Percentiles rank a stretch among this genome's conserved stretches.
Evolutionary conservation across 257 asterid genomes (phyloP).

Genomic region (Schizonepeta tenuifolia): DNA sequence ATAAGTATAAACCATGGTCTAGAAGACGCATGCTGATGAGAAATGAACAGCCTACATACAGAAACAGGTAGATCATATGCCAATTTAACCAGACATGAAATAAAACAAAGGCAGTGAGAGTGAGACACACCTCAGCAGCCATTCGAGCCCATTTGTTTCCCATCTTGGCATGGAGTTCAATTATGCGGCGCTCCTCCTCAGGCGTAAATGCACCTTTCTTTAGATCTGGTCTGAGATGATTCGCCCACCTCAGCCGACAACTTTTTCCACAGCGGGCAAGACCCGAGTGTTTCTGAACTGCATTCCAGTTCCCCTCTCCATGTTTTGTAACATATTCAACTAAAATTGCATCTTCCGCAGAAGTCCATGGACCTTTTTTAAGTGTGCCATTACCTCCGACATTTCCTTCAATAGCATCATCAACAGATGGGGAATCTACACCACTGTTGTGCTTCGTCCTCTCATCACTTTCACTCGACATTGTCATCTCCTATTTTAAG

Average conservation of each 20-base stretch:
- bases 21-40: not conserved
- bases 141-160: constrained; percentile 76
- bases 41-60: constrained; percentile 10
- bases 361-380: constrained; percentile 72
- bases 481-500: constrained; percentile 47
- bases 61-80: not conserved
- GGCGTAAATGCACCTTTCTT: constrained; percentile 64
- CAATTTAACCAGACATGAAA: constrained; percentile 22
- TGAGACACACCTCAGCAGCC: constrained; percentile 58
- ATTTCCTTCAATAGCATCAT: constrained; percentile 50
- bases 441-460: constrained; percentile 38
- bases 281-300: constrained; percentile 58
- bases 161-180: constrained; percentile 63
- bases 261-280: constrained; percentile 80
- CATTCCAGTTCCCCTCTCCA: constrained; percentile 75
- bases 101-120: not conserved
- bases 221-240: constrained; percentile 69
- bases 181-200: constrained; percentile 55
- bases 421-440: constrained; percentile 45
- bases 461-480: constrained; percentile 48
- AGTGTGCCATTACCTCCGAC: constrained; percentile 46
- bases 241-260: constrained; percentile 72
- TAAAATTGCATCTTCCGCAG: constrained; percentile 61
- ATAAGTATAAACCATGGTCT: constrained; percentile 2
- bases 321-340: constrained; percentile 53